phyloP scores from a whole-genome alignment of 2,329 filamentous ascomycete genomes.

The Acephala macrosclerotiorum region DNA sequence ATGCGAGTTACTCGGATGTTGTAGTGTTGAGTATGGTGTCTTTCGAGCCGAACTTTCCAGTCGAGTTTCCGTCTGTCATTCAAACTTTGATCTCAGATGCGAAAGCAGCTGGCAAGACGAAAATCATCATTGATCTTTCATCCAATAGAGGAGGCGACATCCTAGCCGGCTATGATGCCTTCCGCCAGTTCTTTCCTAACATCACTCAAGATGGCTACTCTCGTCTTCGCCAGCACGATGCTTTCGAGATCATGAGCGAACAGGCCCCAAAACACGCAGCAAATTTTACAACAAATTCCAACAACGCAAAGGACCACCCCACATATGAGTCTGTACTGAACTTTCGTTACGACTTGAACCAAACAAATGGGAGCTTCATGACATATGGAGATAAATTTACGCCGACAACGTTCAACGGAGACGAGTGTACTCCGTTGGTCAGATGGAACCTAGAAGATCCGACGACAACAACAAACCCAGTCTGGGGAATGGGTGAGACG shows the following conservation, averaged over 20 bases:
- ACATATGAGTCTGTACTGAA: constrained; percentile 31
- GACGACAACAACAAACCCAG: constrained; percentile 31
- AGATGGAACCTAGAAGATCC: constrained; percentile 38
- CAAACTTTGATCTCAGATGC: constrained; percentile 53
- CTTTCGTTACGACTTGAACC: constrained; percentile 36
- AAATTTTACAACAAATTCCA: constrained; percentile 30
- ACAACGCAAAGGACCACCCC: constrained; percentile 26
- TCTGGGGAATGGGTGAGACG: constrained; percentile 38
- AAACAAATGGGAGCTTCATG: constrained; percentile 32
- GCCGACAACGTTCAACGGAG: constrained; percentile 29
- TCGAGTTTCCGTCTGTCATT: constrained; percentile 37
- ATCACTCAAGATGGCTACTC: constrained; percentile 38
- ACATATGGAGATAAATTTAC: constrained; percentile 35
- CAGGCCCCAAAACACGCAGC: constrained; percentile 29
- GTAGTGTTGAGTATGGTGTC: constrained; percentile 38
- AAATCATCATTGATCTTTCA: constrained; percentile 67
- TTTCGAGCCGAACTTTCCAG: constrained; percentile 31
- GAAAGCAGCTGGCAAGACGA: constrained; percentile 56
- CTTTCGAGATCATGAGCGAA: constrained; percentile 31
- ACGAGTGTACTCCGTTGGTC: constrained; percentile 30
- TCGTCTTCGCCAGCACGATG: constrained; percentile 35
- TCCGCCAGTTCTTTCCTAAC: constrained; percentile 49
- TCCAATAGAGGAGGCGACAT: constrained; percentile 65
- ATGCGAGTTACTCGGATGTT: constrained; percentile 33
- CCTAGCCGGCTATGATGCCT: constrained; percentile 55